Percentiles rank a stretch among this genome's conserved stretches.
These are phyloP conservation scores for Hortiboletus rubellus DNA, from an alignment of 1,284 basidiomycete genomes.

Conservation along the genomic window DNA sequence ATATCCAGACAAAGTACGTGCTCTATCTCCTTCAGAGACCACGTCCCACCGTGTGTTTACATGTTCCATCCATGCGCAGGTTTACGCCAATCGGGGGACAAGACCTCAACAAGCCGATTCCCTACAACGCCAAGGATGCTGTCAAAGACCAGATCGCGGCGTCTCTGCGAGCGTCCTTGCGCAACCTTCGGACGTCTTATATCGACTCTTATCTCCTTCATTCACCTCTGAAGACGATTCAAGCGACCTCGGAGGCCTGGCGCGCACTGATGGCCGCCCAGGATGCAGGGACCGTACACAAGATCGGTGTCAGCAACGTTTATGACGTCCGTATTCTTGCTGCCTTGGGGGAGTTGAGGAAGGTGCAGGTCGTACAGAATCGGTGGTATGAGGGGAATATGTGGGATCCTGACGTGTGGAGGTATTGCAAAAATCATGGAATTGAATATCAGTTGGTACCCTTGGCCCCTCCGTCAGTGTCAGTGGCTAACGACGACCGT, in stretches of 20 bases:
- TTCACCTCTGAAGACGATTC: constrained; percentile 61
- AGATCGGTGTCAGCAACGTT: constrained; percentile 76
- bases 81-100: constrained; percentile 74
- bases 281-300: constrained; percentile 58
- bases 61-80: constrained; percentile 38
- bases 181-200: constrained; percentile 66
- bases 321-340: constrained; percentile 62
- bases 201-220: constrained; percentile 79
- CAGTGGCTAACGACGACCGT: constrained; percentile 5
- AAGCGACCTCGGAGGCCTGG: constrained; percentile 69
- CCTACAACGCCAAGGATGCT: constrained; percentile 60
- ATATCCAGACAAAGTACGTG: constrained; percentile 74
- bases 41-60: constrained; percentile 2
- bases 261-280: constrained; percentile 57
- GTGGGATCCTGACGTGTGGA: constrained; percentile 66
- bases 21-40: constrained; percentile 3
- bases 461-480: neutral
- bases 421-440: constrained; percentile 54
- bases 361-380: constrained; percentile 76
- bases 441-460: constrained; percentile 71
- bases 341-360: constrained; percentile 52
- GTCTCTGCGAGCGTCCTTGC: constrained; percentile 65
- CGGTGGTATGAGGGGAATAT: constrained; percentile 78
- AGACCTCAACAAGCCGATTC: constrained; percentile 64
- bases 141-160: constrained; percentile 60